Conservation (phyloP, 768 basidiomycete species). For the Kwoniella europaea region DNA sequence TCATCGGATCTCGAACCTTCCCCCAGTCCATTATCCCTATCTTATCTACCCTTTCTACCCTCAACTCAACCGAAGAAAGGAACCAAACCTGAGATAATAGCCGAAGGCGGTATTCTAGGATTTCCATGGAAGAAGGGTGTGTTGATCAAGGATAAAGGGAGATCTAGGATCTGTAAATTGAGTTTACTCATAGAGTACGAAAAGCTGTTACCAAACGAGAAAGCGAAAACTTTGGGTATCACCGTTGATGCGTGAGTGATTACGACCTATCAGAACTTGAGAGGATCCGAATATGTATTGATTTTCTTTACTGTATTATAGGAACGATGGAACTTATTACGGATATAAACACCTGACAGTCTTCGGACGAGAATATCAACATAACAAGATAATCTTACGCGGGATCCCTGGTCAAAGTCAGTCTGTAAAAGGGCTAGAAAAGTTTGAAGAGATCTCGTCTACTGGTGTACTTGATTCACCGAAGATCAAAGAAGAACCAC, state of each 20-base stretch:
- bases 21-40: slow-evolving; percentile 20
- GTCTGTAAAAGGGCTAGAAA: slow-evolving; percentile 12
- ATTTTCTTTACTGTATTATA: not conserved
- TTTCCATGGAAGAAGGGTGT: slow-evolving; percentile 31
- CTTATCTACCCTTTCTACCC: slow-evolving; percentile 14
- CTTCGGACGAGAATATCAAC: slow-evolving; percentile 34
- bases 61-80: slow-evolving; percentile 5
- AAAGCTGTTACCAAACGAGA: not conserved
- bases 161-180: slow-evolving; percentile 37
- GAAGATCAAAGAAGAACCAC: slow-evolving; percentile 17
- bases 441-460: slow-evolving; percentile 14
- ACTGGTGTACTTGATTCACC: slow-evolving; percentile 5
- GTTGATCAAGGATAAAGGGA: slow-evolving; percentile 28
- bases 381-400: slow-evolving; percentile 38
- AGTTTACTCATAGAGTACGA: slow-evolving; percentile 31
- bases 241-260: too few relatives aligned
- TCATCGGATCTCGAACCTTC: slow-evolving; percentile 35
- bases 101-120: slow-evolving; percentile 30
- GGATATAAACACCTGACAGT: slow-evolving; percentile 25
- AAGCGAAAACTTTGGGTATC: too few relatives aligned
- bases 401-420: slow-evolving; percentile 12
- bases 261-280: too few relatives aligned
- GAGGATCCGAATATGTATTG: too few relatives aligned
- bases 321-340: slow-evolving; percentile 24
- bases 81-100: slow-evolving; percentile 26